Conservation (phyloP, 345 rosid species). For the Euphorbia tirucalli region DNA sequence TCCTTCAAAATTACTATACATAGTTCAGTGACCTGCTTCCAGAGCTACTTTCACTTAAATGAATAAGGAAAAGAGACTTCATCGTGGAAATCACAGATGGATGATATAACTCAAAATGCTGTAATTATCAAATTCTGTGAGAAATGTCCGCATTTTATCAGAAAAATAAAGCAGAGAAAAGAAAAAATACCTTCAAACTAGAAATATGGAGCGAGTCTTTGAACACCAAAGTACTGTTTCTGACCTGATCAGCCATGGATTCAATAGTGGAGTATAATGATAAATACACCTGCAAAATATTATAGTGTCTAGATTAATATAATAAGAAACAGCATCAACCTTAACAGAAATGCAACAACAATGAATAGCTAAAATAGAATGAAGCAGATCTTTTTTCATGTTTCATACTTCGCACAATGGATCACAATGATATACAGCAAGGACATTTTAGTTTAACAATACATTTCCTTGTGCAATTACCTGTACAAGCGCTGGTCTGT, state of each 20-base stretch:
- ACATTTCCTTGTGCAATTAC: constrained; percentile 30
- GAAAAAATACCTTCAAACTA: constrained; percentile 66
- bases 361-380: not conserved
- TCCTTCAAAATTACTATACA: no score
- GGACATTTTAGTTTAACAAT: not conserved
- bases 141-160: not conserved
- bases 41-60: no score
- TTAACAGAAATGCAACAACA: not conserved
- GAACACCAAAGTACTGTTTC: constrained; percentile 33
- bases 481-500: constrained; percentile 94
- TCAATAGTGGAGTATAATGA: constrained; percentile 70
- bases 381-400: not conserved
- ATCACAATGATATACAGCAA: not conserved
- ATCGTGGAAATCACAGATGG: no score
- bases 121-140: not conserved
- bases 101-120: not conserved
- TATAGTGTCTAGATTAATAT: not conserved
- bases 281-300: constrained; percentile 66
- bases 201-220: constrained; percentile 68
- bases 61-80: no score
- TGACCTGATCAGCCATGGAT: constrained; percentile 68
- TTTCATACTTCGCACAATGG: not conserved
- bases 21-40: no score
- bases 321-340: not conserved
- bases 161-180: not conserved